Base-by-base conservation (phyloP, 2,329 filamentous ascomycete genomes). In the Trichoderma brevicompactum region DNA sequence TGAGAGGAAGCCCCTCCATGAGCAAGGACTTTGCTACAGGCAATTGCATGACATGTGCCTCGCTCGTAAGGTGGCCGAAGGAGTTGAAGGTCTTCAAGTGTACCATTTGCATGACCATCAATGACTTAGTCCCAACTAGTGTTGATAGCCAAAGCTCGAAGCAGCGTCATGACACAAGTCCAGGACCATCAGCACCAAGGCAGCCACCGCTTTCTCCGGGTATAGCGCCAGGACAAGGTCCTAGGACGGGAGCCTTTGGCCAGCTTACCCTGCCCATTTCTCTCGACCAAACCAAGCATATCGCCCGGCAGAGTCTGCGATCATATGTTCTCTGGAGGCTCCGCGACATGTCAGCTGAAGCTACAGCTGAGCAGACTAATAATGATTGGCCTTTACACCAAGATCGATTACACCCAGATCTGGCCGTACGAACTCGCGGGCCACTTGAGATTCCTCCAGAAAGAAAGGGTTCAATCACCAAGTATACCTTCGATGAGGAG, bases 41-140 rank as follows among this genome's bases (percentile, higher is more conserved):
- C 23, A 88, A 87, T 71, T 97, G 93, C 75, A 93, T 94, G 86
- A 94, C 92, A 40, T 97, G 93, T 76, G 91, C 89, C 71, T 90
- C 90, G 63, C 86, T 88, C 64, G 89, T 96, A 69, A 85, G 90
- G 65, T 96, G 92, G 89, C 92, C 92, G 2, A 86, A 84, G 68
- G 86, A 89, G 61, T 78, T 93, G 67, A 85, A 85, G 41, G 85
- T 89, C 43, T 96, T 95, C 76, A 86, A 92, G 70, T 97, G 93
- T 76, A 90, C 91, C 48, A 89, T 92, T 63, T 97, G 93, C 76
- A 80, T 91, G 72, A 95, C 91, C 17, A 88, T 97, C 74, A 96
- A 96, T 74, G 92, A 96, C 74, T 77, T 96, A 60, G 74, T 74
- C 38, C 72, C 75, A 12, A 66, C 68, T 43, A 66, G 68, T 5